Conservation (phyloP, 2,329 filamentous ascomycete genomes). For the Orbilia oligospora region DNA sequence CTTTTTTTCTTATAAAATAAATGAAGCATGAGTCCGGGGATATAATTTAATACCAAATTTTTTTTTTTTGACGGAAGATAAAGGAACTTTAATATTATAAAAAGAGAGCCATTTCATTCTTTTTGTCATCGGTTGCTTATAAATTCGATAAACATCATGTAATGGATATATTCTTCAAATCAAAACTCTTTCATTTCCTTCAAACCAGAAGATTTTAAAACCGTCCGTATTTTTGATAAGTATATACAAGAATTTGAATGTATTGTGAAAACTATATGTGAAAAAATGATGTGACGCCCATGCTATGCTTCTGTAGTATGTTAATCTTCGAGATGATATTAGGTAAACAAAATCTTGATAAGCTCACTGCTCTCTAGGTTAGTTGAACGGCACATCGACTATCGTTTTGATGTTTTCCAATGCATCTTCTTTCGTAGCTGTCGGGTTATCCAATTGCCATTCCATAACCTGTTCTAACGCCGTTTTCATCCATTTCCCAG, state of each 20-base stretch:
- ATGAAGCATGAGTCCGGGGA: conserved; percentile 23
- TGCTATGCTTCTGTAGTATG: neutral
- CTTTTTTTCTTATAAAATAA: neutral
- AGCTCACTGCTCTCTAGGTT: too few species aligned
- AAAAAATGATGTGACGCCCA: neutral
- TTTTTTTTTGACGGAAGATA: conserved; percentile 33
- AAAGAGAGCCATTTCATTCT: conserved; percentile 3
- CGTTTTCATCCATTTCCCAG: conserved; percentile 85
- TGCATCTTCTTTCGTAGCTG: conserved; percentile 72
- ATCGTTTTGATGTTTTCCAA: conserved; percentile 33
- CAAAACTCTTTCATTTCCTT: conserved; percentile 37
- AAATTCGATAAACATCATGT: conserved; percentile 18
- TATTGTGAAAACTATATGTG: too few species aligned
- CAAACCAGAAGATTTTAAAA: too few species aligned
- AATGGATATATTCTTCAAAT: conserved; percentile 23
- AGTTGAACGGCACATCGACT: neutral
- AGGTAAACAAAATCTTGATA: too few species aligned
- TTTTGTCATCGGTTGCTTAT: neutral
- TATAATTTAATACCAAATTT: neutral
- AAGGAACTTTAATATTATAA: neutral
- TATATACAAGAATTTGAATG: too few species aligned
- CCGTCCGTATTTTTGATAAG: neutral
- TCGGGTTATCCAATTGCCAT: conserved; percentile 89
- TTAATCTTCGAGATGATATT: neutral
- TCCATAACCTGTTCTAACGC: conserved; percentile 84